phyloP scores from a whole-genome alignment of 2,329 filamentous ascomycete species.

The Paracoccidioides brasiliensis region DNA sequence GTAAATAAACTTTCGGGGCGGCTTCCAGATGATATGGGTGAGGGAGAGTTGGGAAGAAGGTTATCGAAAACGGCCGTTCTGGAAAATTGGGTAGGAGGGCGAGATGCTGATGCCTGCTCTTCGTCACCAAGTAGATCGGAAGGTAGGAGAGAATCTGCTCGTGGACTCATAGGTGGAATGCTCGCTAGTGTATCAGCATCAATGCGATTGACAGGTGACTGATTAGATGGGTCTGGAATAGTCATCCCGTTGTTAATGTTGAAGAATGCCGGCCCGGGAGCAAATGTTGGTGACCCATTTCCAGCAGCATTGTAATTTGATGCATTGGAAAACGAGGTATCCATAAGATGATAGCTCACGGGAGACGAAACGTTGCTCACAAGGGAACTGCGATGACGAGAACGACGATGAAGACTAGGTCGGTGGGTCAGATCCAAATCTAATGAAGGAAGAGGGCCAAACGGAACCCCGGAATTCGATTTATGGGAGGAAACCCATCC shows the following conservation, averaged over 20 bases:
- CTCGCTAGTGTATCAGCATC: slow-evolving; percentile 44
- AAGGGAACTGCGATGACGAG: slow-evolving; percentile 33
- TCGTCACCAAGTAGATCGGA: slow-evolving; percentile 49
- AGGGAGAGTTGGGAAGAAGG: slow-evolving; percentile 28
- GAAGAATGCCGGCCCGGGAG: slow-evolving; percentile 42
- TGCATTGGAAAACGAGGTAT: slow-evolving; percentile 27
- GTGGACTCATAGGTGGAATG: slow-evolving; percentile 51
- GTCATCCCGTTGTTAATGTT: slow-evolving; percentile 52
- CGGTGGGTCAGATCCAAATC: slow-evolving; percentile 31
- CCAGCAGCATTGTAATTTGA: slow-evolving; percentile 37
- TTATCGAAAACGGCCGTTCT: slow-evolving; percentile 16
- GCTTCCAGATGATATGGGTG: slow-evolving; percentile 33
- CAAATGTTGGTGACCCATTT: slow-evolving; percentile 41
- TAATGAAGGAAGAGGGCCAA: slow-evolving; percentile 27
- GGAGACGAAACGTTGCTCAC: slow-evolving; percentile 36
- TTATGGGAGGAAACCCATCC: slow-evolving; percentile 32
- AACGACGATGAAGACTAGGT: slow-evolving; percentile 30
- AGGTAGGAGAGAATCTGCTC: slow-evolving; percentile 47
- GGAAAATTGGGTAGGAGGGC: slow-evolving; percentile 8
- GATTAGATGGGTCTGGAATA: slow-evolving; percentile 32
- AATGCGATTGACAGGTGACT: slow-evolving; percentile 29
- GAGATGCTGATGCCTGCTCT: slow-evolving; percentile 17
- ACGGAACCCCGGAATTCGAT: slow-evolving; percentile 25
- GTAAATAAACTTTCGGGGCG: slow-evolving; percentile 33
- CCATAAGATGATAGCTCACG: slow-evolving; percentile 28